Conservation (phyloP, 768 basidiomycete genomes). For the Exidia glandulosa region DNA sequence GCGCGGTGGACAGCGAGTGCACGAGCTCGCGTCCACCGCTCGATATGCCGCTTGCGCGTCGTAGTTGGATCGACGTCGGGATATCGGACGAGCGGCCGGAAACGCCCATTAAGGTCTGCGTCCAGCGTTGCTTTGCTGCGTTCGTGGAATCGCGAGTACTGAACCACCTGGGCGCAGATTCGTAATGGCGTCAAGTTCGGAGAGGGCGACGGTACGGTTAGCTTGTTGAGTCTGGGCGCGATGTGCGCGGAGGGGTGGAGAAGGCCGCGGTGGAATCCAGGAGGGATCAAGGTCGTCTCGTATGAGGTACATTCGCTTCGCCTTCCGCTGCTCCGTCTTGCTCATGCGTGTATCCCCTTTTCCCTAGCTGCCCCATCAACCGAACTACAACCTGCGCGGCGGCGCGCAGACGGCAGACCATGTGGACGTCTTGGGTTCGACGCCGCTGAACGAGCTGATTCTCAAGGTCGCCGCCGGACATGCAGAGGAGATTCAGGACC, state of each 20-base stretch:
- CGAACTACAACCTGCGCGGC: slow-evolving; percentile 66
- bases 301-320: slow-evolving; percentile 51
- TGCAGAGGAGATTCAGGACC: slow-evolving; percentile 59
- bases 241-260: slow-evolving; percentile 98
- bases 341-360: not conserved
- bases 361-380: slow-evolving; percentile 73
- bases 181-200: slow-evolving; percentile 84
- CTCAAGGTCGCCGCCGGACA: slow-evolving; percentile 80
- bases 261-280: slow-evolving; percentile 81
- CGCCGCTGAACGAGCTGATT: slow-evolving; percentile 79
- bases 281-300: slow-evolving; percentile 73
- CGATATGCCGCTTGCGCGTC: slow-evolving; percentile 43
- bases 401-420: slow-evolving; percentile 90
- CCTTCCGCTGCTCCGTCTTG: not conserved
- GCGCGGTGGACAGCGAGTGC: slow-evolving; percentile 37
- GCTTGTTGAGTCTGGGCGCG: slow-evolving; percentile 73
- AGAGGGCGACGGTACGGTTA: slow-evolving; percentile 93
- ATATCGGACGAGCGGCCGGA: slow-evolving; percentile 51
- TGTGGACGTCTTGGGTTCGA: slow-evolving; percentile 66
- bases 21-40: slow-evolving; percentile 32
- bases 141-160: no score
- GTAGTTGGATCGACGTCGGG: slow-evolving; percentile 77
- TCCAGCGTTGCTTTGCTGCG: no score
- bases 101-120: slow-evolving; percentile 45
- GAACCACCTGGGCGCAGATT: no score